Evolutionary conservation across 2,329 filamentous ascomycete species (phyloP), one percentile per base, ranked within the genome.

Genomic region (Neonectria neomacrospora): DNA sequence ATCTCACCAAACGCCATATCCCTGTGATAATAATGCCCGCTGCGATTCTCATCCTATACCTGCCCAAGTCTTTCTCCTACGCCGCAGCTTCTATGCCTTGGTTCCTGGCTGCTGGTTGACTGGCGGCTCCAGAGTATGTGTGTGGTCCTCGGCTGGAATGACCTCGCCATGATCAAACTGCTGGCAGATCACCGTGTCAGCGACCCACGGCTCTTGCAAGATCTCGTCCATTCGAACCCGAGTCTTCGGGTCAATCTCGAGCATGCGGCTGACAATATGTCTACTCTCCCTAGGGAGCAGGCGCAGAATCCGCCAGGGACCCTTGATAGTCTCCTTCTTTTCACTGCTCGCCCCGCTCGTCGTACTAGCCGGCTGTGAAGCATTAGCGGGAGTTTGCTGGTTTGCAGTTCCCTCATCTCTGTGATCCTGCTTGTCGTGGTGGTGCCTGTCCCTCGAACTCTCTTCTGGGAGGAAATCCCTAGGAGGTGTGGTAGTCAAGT

Each of bases 251-350:
- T 97, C 89, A 54, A 97, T 85, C 73, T 96, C 93, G 37, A 99
- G 86, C 96, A 99, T 99, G 61, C 92, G 87, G 47, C 93, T 90
- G 58, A 99, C 91, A 66, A 99, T 94, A 75, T 95, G 90, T 54
- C 96, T 86, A 68, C 91, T 96, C 79, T 98, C 96, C 63, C 95
- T 86, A 1, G 96, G 96, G 10, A 99, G 83, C 37, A 98, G 83
- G 44, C 96, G 88, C 30, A 99, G 82, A 45, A 99, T 86, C 50
- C 96, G 88, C 91, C 95, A 97, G 2, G 96, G 96, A 0, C 96
- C 96, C 73, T 94, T 93, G 71, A 99, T 96, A 0, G 93, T 88
- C 75, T 94, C 91, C 73, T 89, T 91, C 74, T 87, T 89, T 34
- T 88, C 86, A 1, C 70, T 73, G 7, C 58, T 20, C 9, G 63